These are phyloP conservation scores for Acacia melanoxylon DNA, from an alignment of 306 rosid genomes.

Conservation along the genomic window DNA sequence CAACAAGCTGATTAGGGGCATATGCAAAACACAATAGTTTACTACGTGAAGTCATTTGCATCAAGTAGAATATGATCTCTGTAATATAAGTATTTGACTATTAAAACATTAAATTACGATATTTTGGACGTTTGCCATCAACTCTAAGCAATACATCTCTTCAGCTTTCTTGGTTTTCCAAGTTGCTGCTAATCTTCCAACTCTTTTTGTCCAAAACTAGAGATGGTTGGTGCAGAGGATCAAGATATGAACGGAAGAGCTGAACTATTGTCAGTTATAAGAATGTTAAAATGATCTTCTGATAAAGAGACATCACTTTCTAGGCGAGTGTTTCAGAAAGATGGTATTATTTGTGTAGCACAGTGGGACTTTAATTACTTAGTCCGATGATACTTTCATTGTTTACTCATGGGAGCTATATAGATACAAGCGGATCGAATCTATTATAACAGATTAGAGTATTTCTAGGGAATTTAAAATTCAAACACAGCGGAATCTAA, in stretches of 20 bases:
- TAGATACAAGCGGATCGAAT: too few species aligned
- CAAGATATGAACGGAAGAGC: neutral
- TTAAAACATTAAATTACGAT: neutral
- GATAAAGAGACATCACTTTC: neutral
- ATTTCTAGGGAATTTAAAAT: too few species aligned
- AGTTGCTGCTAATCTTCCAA: neutral
- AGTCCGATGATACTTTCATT: too few species aligned
- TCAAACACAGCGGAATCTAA: too few species aligned
- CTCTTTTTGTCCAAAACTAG: neutral
- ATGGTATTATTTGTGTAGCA: neutral
- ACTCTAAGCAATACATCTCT: neutral
- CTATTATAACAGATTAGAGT: too few species aligned
- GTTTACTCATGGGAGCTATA: too few species aligned
- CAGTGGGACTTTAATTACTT: too few species aligned
- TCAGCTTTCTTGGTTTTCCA: neutral
- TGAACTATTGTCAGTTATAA: neutral
- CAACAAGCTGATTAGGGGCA: conserved; percentile 8
- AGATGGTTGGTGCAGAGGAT: neutral
- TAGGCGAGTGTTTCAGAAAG: neutral
- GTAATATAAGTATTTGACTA: neutral
- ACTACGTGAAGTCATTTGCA: neutral
- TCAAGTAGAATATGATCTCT: conserved; percentile 8
- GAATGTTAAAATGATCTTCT: neutral
- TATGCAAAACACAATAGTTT: neutral
- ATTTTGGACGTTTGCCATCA: neutral